Conservation (phyloP, 208 protist species). For the Trypanosoma melophagium region DNA sequence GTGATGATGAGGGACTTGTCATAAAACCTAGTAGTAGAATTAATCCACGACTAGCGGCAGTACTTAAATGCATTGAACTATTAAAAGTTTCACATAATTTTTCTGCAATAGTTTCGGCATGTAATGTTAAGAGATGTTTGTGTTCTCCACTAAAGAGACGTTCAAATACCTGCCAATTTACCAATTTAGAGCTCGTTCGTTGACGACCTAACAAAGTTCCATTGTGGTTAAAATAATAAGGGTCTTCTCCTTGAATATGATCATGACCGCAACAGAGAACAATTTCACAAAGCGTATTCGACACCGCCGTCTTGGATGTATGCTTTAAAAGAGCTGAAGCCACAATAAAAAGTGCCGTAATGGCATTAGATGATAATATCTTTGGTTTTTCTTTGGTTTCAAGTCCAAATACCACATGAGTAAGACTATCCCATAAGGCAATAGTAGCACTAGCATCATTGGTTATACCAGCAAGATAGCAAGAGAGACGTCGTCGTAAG, state of each 20-base stretch:
- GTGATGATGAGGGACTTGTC: slow-evolving; percentile 25
- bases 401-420: slow-evolving; percentile 64
- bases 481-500: slow-evolving; percentile 34
- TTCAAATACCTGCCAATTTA: slow-evolving; percentile 22
- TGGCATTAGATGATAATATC: slow-evolving; percentile 54
- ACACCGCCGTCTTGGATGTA: slow-evolving; percentile 30
- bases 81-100: slow-evolving; percentile 34
- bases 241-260: slow-evolving; percentile 69
- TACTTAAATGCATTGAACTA: slow-evolving; percentile 38
- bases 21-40: slow-evolving; percentile 57
- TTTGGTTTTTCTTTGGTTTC: slow-evolving; percentile 34
- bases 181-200: slow-evolving; percentile 20
- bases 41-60: slow-evolving; percentile 71
- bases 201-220: slow-evolving; percentile 22
- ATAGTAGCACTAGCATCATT: slow-evolving; percentile 33
- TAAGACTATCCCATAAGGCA: slow-evolving; percentile 64
- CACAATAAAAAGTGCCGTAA: slow-evolving; percentile 35
- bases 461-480: slow-evolving; percentile 23
- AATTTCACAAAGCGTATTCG: slow-evolving; percentile 50
- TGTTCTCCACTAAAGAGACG: slow-evolving; percentile 36
- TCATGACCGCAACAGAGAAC: slow-evolving; percentile 80
- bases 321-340: slow-evolving; percentile 54
- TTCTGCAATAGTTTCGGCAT: slow-evolving; percentile 39
- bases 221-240: slow-evolving; percentile 51
- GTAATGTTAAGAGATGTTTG: slow-evolving; percentile 44